Evolutionary conservation across 345 rosid genomes (phyloP), one percentile per base, ranked within the genome.

Genomic region (Ailanthus altissimus): DNA sequence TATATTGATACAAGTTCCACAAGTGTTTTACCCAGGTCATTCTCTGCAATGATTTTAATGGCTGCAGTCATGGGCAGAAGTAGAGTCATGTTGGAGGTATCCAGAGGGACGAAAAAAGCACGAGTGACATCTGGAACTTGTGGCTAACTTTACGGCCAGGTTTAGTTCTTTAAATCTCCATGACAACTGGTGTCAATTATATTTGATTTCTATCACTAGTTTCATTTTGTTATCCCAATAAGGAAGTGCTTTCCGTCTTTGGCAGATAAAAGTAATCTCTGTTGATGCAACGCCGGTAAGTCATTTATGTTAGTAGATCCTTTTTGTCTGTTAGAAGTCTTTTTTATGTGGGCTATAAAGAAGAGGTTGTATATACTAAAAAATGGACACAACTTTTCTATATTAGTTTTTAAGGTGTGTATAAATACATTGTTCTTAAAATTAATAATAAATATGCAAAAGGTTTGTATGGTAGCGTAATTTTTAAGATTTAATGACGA

Each of bases 101-200:
- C 38, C 32, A 32, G 38, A 32, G 38, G 38, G 38, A 32, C 3
- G 38, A 3, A 32, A 32, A 18, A 66, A n/a, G 70, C 26, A 20
- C 53, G 32, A 43, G 53, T 45, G 5, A 36, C 26, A 2, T n/a
- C 36, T 20, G 47, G 53, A 54, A 23, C 38, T 13, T 42, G 65
- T 42, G 9, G 23, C 21, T 14, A 57, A 21, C 40, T 56, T 23
- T 43, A 50, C 57, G 28, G 75, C 40, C 65, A 72, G 75, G 75
- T 72, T 40, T 40, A 15, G 40, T 57, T 57, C 51, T 42, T 72
- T 14, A 15, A 53, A 56, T 71, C 63, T 71, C n/a, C 46, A 18
- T 70, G 28, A 16, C 28, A 10, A 6, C 46, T 23, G 54, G 21
- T 70, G 51, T 32, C 14, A 36, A 6, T 46, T 45, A 21, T 21